Evolutionary conservation across 306 rosid genomes (phyloP), one percentile per base, ranked within the genome.

Genomic region (Quercus dentata): DNA sequence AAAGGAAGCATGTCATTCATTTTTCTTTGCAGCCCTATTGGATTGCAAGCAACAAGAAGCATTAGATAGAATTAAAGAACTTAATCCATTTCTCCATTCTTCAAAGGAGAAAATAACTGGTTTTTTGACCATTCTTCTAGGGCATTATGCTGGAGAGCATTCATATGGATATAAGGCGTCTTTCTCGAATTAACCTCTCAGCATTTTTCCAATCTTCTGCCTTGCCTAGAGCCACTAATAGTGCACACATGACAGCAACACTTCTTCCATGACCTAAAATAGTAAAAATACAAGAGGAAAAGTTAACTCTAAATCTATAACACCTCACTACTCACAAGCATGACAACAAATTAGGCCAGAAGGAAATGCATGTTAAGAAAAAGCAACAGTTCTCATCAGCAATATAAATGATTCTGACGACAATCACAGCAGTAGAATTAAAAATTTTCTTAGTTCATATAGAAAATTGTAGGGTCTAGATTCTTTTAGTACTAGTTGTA

Each of bases 261-360:
- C 99, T 95, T 89, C 98, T 87, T 75, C 99, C 99, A 82, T 92
- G 99, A 64, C 99, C 99, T 92, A 13, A 80, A 68, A 76, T 6
- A 55, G 14, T 18, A 23, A 28, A 79, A 7, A 21, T 4, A 55
- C 14, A 18, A 55, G 62, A 57, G 23, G 17, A 23, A 23, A 76
- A 8, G 23, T 30, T 17, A 79, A 19, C 44, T 17, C 18, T 10
- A 54, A 15, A 13, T 49, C 69, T 28, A 35, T 23, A 78, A 46
- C 67, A 19, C 57, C 69, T 73, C 57, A 44, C 38, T 30, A 67
- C 44, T 55, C 51, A 85, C 67, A 65, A 73, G 61, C 69, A 56
- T 51, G 23, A 61, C 41, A 57, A 41, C 20, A 21, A 5, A 68
- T 31, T 76, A 55, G 69, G 68, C 79, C 25, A 38, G 67, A 30